Percentiles rank a stretch among this genome's conserved stretches.
Conservation (phyloP, 805 yeast species). For the Ogataea chonburiensis region DNA sequence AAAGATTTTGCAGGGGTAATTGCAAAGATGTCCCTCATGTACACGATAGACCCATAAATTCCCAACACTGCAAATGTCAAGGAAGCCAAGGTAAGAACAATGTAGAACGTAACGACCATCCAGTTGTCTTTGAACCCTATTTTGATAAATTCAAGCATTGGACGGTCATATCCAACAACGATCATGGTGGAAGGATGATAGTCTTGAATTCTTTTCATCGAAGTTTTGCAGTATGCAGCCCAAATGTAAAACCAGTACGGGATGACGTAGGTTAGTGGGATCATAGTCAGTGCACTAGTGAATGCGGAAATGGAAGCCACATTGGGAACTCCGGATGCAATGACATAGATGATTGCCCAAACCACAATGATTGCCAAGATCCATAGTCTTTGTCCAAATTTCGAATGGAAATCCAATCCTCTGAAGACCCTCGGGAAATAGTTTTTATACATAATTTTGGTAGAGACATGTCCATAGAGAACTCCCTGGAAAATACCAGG, state of each 20-base stretch:
- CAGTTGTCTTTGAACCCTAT: constrained; percentile 22
- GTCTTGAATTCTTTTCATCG: constrained; percentile 6
- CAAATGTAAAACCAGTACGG: constrained; percentile 25
- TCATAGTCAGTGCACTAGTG: constrained; percentile 29
- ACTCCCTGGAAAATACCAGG: constrained; percentile 45
- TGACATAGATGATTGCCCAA: constrained; percentile 21
- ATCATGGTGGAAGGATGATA: constrained; percentile 7
- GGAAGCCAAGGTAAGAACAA: constrained; percentile 26
- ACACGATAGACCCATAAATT: constrained; percentile 29
- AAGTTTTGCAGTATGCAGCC: constrained; percentile 22
- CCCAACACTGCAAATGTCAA: constrained; percentile 33
- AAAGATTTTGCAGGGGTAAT: constrained; percentile 31
- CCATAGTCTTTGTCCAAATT: constrained; percentile 30
- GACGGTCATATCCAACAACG: constrained; percentile 5
- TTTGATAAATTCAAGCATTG: neutral
- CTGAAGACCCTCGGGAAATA: constrained; percentile 36
- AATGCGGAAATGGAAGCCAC: constrained; percentile 28
- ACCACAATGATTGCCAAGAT: constrained; percentile 13
- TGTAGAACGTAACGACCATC: constrained; percentile 21
- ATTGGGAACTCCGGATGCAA: constrained; percentile 31
- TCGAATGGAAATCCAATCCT: constrained; percentile 36
- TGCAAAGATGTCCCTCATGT: constrained; percentile 28
- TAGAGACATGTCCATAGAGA: constrained; percentile 46
- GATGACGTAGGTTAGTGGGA: constrained; percentile 31
- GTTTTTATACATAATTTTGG: constrained; percentile 43